Base-by-base conservation (phyloP, 2,329 filamentous ascomycete species). In the Magnaporthales sp. region DNA sequence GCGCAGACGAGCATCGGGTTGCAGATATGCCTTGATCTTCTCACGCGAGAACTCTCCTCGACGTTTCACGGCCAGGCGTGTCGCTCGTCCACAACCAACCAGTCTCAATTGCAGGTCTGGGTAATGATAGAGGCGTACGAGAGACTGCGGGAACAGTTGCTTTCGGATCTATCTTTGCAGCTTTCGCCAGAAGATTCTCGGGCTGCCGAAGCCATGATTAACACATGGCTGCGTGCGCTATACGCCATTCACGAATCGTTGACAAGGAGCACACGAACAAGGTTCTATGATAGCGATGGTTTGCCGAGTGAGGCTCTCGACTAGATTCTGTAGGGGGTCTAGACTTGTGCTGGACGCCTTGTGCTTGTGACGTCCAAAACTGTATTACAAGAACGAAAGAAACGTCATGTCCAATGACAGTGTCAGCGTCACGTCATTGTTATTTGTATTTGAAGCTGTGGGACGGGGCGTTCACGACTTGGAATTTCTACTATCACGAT, bases 111-210 rank as follows among this genome's bases (percentile, higher is more conserved):
- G 56, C 84, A 86, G 71, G 73, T 86, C 22, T 82, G 81, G 80
- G 77, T 83, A 60, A 86, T 86, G 84, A 86, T 86, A 64, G 84
- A 86, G 70, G 83, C 84, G 2, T 86, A 86, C 70, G 83, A 86
- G 76, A 77, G 78, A 67, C 73, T 86, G 67, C 77, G 81, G 19
- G 80, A 84, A 60, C 78, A 79, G 70, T 71, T 86, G 0, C 32
- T 30, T 7, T 54, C 58, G 24, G 29, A 54, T 26, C 75, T 75
- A 71, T 69, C 70, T 15, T 54, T 63, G 8, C 72, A 70, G 19
- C 66, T 73, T n/a, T 69, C 68, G 1, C 67, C 66, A 3, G 73
- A 73, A 27, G 74, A 77, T 67, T 68, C 74, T 32, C 69, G 69
- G 0, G 72, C 78, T 1, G 68, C 79, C 15, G 76, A 80, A 68